phyloP scores from a whole-genome alignment of 768 basidiomycete species.

The Podaxis sp. region DNA sequence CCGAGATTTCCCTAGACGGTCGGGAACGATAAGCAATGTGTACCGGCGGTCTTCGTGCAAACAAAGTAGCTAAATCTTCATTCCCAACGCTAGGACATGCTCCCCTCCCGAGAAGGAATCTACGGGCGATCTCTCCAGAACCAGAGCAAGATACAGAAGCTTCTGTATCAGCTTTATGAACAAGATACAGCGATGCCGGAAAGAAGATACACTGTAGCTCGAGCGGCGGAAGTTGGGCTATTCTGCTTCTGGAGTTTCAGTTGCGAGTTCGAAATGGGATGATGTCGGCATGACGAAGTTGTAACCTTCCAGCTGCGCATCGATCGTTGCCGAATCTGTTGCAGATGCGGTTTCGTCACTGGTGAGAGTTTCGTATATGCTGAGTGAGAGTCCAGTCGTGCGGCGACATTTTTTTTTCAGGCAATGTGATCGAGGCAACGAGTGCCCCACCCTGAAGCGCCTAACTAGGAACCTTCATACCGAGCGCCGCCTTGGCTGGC shows the following conservation, averaged over 20 bases:
- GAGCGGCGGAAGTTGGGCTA: background rate
- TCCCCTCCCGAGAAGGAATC: background rate
- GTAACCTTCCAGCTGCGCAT: background rate
- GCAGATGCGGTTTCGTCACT: background rate
- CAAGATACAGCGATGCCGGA: background rate
- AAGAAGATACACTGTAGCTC: slow-evolving; percentile 2
- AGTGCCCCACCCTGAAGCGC: background rate
- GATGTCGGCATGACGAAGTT: background rate
- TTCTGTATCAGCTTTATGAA: background rate
- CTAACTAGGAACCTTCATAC: slow-evolving; percentile 4
- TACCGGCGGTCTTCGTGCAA: background rate
- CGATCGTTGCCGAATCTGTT: background rate
- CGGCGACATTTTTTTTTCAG: background rate
- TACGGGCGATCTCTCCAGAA: slow-evolving; percentile 13
- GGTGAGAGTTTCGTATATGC: background rate
- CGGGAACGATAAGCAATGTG: background rate
- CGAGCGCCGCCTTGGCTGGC: background rate
- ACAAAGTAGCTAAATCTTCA: background rate
- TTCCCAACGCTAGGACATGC: background rate
- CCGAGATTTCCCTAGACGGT: background rate
- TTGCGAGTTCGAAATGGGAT: background rate
- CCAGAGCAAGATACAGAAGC: background rate
- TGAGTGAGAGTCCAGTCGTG: background rate
- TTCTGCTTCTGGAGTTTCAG: background rate
- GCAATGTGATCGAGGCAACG: background rate